Conservation (phyloP, 2,329 filamentous ascomycete species). For the Fusarium acutatum region DNA sequence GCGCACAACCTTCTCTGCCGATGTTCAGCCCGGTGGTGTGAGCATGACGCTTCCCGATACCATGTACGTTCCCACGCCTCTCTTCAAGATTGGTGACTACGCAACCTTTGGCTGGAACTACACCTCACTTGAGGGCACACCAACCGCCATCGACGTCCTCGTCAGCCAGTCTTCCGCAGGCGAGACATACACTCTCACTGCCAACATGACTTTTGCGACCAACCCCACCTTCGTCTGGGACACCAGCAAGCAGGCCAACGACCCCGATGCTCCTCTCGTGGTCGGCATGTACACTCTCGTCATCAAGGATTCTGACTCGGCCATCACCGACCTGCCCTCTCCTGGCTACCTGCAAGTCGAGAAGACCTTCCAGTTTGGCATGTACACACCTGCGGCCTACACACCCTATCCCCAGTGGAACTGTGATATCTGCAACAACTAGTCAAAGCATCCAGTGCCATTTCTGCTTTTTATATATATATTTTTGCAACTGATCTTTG, state of each 20-base stretch:
- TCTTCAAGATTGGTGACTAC: constrained; percentile 68
- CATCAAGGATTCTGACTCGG: constrained; percentile 66
- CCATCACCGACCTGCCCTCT: constrained; percentile 58
- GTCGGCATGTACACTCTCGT: constrained; percentile 68
- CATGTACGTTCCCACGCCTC: constrained; percentile 53
- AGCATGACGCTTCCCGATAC: constrained; percentile 62
- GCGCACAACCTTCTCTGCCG: constrained; percentile 54
- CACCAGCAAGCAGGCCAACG: constrained; percentile 58
- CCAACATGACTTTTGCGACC: constrained; percentile 68
- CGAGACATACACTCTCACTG: constrained; percentile 67
- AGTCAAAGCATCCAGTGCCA: constrained; percentile 58
- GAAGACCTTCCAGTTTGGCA: constrained; percentile 62
- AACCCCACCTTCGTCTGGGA: constrained; percentile 66
- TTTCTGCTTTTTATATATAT: constrained; percentile 46
- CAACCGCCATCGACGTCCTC: constrained; percentile 68
- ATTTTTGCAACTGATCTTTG: constrained; percentile 1
- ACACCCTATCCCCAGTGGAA: constrained; percentile 60
- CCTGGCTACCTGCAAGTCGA: constrained; percentile 65
- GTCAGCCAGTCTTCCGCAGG: constrained; percentile 62
- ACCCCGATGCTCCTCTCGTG: constrained; percentile 57
- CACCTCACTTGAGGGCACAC: constrained; percentile 65
- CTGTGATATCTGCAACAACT: constrained; percentile 66
- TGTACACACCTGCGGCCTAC: constrained; percentile 65
- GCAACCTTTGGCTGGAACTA: constrained; percentile 73
- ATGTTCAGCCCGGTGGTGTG: constrained; percentile 60